Base-by-base conservation (phyloP, 345 rosid species). In the Pseudoturritis turrita region DNA sequence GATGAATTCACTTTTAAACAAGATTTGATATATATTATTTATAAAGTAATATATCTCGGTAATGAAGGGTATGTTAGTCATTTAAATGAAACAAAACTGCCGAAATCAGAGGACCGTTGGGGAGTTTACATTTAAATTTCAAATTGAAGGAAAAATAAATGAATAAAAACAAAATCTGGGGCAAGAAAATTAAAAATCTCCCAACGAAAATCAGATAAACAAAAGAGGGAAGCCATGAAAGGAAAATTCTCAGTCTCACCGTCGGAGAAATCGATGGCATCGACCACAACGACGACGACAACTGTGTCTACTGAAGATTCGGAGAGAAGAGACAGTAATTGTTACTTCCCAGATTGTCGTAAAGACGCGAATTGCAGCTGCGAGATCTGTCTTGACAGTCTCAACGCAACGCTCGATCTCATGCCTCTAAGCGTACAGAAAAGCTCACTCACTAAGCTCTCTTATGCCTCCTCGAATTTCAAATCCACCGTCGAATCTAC, bases 341-440 rank as follows among this genome's bases (percentile, higher is more conserved):
- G 87, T 78, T 91, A 95, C 84, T 91, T 74, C 78, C 99, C 96
- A 1, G 87, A 90, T 21, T 89, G 99, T 80, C 80, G 83, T 35
- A 95, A 91, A 79, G 94, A 86, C 35, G 96, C 96, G 72, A 88
- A 89, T 36, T 91, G 98, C 81, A 77, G 63, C 70, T 95, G 99
- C 66, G 81, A 86, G 25, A 88, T 89, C 31, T 95, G 98, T 82
- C 76, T 91, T 31, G 89, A 83, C 13, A 89, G 96, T 81, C 87
- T 95, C 85, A 88, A 80, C 52, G 96, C 97, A 23, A 95, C 91
- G 40, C 91, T 86, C 37, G 99, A 95, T 53, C 98, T 95, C 72
- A 83, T 87, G 89, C 87, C 96, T n/a, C 17, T 35, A 7, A 95
- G 88, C 68, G 68, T 78, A n/a, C 93, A 87, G 25, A 90, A 82